Percentiles rank a stretch among this genome's conserved stretches.
These are phyloP conservation scores for Leptosphaerulina australis DNA, from an alignment of 2,329 filamentous ascomycete genomes.

Conservation along the genomic window DNA sequence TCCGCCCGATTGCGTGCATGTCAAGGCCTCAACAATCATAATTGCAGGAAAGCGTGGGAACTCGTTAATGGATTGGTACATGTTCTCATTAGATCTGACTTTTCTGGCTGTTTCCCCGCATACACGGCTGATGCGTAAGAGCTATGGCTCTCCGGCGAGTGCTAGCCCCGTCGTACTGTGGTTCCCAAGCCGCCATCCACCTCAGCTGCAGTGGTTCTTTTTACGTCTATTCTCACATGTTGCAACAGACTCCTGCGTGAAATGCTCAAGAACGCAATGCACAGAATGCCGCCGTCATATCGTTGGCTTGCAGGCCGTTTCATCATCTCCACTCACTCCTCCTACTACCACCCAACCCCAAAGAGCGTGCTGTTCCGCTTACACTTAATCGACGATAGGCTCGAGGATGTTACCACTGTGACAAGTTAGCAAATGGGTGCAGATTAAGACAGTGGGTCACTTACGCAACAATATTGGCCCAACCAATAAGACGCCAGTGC, in stretches of 20 bases:
- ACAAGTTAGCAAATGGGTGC: slow-evolving; percentile 23
- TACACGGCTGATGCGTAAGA: slow-evolving; percentile 19
- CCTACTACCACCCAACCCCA: slow-evolving; percentile 6
- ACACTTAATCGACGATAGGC: slow-evolving; percentile 40
- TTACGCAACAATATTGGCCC: slow-evolving; percentile 53
- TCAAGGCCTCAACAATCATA: slow-evolving; percentile 12
- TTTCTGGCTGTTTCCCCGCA: slow-evolving; percentile 23
- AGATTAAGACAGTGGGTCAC: slow-evolving; percentile 23
- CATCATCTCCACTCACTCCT: slow-evolving; percentile 21
- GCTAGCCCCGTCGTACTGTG: slow-evolving; percentile 21
- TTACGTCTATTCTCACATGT: slow-evolving; percentile 36
- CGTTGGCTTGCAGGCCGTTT: slow-evolving; percentile 21
- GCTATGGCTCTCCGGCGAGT: slow-evolving; percentile 18
- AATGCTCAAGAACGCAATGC: slow-evolving; percentile 42
- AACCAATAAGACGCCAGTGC: slow-evolving; percentile 73
- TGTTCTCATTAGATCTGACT: slow-evolving; percentile 33
- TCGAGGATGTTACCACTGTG: slow-evolving; percentile 48
- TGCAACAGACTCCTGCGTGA: slow-evolving; percentile 38
- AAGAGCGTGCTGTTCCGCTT: slow-evolving; percentile 8
- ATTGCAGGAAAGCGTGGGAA: slow-evolving; percentile 15
- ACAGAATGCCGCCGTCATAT: slow-evolving; percentile 28
- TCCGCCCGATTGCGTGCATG: slow-evolving; percentile 10
- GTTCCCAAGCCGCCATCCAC: slow-evolving; percentile 23
- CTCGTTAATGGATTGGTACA: slow-evolving; percentile 23
- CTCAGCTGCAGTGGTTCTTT: slow-evolving; percentile 28